Percentiles rank a stretch among this genome's conserved stretches.
Conservation (phyloP, 495 filamentous ascomycete species). For the Podospora appendiculata region DNA sequence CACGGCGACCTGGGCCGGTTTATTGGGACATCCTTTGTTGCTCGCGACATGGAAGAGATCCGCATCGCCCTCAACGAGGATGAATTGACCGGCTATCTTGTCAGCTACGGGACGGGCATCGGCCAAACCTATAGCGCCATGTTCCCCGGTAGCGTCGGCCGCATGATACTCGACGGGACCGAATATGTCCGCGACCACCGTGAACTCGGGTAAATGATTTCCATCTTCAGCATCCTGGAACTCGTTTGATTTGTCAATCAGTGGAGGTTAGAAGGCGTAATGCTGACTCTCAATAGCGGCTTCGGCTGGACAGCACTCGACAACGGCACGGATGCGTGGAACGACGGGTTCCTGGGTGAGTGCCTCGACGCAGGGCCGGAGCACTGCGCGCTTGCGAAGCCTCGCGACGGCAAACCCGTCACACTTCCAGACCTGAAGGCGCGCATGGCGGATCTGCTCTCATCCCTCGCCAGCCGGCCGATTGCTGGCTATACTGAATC, state of each 20-base stretch:
- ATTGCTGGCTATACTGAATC: constrained; percentile 21
- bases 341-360: constrained; percentile 41
- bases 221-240: too few species aligned
- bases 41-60: constrained; percentile 43
- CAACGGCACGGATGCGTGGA: constrained; percentile 39
- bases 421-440: constrained; percentile 22
- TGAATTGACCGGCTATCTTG: constrained; percentile 53
- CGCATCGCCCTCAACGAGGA: constrained; percentile 39
- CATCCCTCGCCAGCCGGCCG: constrained; percentile 28
- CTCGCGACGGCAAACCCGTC: constrained; percentile 12
- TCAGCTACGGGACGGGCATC: constrained; percentile 63
- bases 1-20: constrained; percentile 37
- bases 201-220: constrained; percentile 3
- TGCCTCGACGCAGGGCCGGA: constrained; percentile 37
- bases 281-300: constrained; percentile 5
- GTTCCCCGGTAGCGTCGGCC: constrained; percentile 39
- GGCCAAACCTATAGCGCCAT: constrained; percentile 49
- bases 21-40: constrained; percentile 35
- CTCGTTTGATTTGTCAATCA: too few species aligned
- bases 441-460: constrained; percentile 28
- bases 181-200: constrained; percentile 44
- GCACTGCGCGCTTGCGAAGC: constrained; percentile 30
- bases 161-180: constrained; percentile 41
- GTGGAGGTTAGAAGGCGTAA: too few species aligned
- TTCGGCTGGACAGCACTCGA: constrained; percentile 43